Conservation (phyloP, 139 green algal species). For the Closterium sp. region DNA sequence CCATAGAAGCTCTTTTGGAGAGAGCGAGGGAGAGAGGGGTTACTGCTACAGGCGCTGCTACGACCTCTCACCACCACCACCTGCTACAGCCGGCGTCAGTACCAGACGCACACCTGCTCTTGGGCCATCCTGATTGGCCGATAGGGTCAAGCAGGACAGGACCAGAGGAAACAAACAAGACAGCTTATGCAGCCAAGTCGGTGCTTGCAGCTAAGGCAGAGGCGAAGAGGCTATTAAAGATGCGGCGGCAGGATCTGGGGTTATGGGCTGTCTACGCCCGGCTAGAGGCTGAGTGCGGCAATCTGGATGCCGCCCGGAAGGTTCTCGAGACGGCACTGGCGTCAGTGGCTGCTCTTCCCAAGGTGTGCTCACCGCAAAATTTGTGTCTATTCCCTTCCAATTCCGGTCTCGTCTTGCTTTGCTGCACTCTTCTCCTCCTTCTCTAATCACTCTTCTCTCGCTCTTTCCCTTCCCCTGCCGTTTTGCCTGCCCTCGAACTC, state of each 20-base stretch:
- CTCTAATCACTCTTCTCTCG: too few relatives aligned
- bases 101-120: not conserved
- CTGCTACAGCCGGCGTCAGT: not conserved
- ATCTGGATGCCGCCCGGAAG: too few relatives aligned
- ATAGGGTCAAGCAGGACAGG: not conserved
- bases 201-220: not conserved
- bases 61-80: too few relatives aligned
- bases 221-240: slow-evolving; percentile 29
- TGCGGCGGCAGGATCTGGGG: slow-evolving; percentile 27
- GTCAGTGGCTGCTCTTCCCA: slow-evolving; percentile 19
- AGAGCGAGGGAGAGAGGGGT: not conserved
- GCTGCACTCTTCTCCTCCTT: not conserved
- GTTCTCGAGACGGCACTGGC: too few relatives aligned
- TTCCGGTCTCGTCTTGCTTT: too few relatives aligned
- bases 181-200: not conserved
- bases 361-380: too few relatives aligned
- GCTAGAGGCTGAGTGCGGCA: slow-evolving; percentile 29
- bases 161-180: not conserved
- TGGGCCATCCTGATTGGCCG: not conserved
- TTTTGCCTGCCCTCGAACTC: too few relatives aligned
- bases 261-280: slow-evolving; percentile 31
- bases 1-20: not conserved
- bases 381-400: too few relatives aligned
- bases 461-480: too few relatives aligned
- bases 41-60: not conserved